These are phyloP conservation scores for Myxozyma mucilagina DNA, from an alignment of 805 yeast genomes.

Conservation along the genomic window DNA sequence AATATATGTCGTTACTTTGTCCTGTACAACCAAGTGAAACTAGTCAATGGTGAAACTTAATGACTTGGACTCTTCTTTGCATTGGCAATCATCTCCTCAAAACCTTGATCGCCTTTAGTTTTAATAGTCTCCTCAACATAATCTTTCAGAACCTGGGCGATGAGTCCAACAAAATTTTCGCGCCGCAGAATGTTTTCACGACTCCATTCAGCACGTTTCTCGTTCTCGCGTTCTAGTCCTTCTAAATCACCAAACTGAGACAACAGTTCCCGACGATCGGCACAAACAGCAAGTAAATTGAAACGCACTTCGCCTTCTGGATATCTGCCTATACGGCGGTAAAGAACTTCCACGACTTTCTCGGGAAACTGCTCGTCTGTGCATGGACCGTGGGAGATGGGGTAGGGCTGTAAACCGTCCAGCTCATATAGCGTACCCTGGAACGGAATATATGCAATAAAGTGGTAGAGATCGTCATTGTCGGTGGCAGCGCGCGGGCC, in stretches of 20 bases:
- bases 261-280: conserved; percentile 49
- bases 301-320: conserved; percentile 54
- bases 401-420: conserved; percentile 60
- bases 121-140: conserved; percentile 38
- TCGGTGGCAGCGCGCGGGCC: conserved; percentile 14
- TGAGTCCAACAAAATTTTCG: conserved; percentile 55
- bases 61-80: not conserved
- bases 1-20: too few relatives aligned
- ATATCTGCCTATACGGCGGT: conserved; percentile 50
- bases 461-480: conserved; percentile 55
- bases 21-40: too few relatives aligned
- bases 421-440: conserved; percentile 56
- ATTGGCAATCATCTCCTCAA: conserved; percentile 16
- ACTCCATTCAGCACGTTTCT: conserved; percentile 54
- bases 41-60: too few relatives aligned
- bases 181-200: conserved; percentile 57
- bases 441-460: conserved; percentile 54
- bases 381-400: conserved; percentile 55
- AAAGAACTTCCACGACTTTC: conserved; percentile 48
- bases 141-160: conserved; percentile 49
- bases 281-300: conserved; percentile 55
- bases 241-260: conserved; percentile 46
- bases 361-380: conserved; percentile 46
- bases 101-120: conserved; percentile 47
- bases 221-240: conserved; percentile 45